Evolutionary conservation across 2,329 filamentous ascomycete genomes (phyloP).

Genomic region (Fragosphaeria purpurea): DNA sequence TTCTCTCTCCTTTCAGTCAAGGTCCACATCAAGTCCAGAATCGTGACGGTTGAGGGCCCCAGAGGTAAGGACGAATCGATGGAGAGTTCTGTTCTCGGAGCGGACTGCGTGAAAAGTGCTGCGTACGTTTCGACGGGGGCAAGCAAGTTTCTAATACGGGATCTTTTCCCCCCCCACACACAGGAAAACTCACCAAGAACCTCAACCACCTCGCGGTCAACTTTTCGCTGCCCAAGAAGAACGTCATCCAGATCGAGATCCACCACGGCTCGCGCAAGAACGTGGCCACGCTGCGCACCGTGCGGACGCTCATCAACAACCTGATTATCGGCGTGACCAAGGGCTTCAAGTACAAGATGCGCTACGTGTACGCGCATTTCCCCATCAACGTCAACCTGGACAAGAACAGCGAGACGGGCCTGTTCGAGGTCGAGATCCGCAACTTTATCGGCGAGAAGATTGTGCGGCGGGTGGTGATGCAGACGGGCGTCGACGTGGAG

Average conservation of each 20-base stretch:
- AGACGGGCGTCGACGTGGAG: conserved; percentile 81
- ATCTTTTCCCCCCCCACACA: conserved; percentile 21
- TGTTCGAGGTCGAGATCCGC: conserved; percentile 92
- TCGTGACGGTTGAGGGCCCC: conserved; percentile 94
- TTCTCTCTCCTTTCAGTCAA: conserved; percentile 59
- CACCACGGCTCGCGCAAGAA: conserved; percentile 98
- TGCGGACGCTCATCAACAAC: conserved; percentile 98
- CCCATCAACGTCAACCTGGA: conserved; percentile 99
- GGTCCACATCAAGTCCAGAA: conserved; percentile 91
- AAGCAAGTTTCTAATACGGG: no score
- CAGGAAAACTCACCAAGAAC: conserved; percentile 93
- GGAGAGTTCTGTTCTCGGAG: no score
- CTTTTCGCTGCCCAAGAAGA: conserved; percentile 80
- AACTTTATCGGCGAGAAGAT: conserved; percentile 99
- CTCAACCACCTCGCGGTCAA: conserved; percentile 93
- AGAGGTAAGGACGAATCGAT: conserved; percentile 51
- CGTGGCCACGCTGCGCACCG: conserved; percentile 93
- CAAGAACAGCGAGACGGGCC: conserved; percentile 84
- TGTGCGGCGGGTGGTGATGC: conserved; percentile 84
- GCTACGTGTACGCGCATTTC: conserved; percentile 99
- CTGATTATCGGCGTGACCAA: conserved; percentile 96
- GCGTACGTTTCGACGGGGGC: no score
- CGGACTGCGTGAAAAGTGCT: no score
- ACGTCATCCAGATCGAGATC: conserved; percentile 90
- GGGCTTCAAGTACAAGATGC: conserved; percentile 99